phyloP scores from a whole-genome alignment of 2,329 filamentous ascomycete genomes.

The Boeremia lycopersici region DNA sequence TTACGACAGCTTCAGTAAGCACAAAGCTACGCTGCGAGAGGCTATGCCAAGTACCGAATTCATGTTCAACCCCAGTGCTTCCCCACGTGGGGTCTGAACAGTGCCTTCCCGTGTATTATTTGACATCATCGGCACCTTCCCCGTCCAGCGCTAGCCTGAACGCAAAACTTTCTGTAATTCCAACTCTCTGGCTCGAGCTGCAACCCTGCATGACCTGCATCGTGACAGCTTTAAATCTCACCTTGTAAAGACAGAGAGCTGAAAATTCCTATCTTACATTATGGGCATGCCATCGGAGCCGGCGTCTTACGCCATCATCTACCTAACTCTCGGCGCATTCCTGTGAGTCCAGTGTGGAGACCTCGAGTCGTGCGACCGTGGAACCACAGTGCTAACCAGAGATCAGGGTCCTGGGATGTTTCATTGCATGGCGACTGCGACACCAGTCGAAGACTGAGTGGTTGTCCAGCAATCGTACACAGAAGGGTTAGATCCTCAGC shows the following conservation, averaged over 20 bases:
- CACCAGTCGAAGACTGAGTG: constrained; percentile 73
- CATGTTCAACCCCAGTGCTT: neutral
- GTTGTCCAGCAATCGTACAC: constrained; percentile 77
- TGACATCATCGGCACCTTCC: constrained; percentile 28
- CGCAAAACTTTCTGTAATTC: constrained; percentile 28
- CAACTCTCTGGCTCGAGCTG: constrained; percentile 16
- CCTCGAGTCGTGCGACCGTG: constrained; percentile 1
- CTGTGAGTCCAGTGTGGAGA: constrained; percentile 60
- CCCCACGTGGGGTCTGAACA: constrained; percentile 3
- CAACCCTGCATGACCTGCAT: constrained; percentile 27
- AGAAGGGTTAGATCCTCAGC: constrained; percentile 67
- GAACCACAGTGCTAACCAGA: constrained; percentile 20
- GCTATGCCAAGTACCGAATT: neutral
- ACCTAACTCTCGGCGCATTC: constrained; percentile 77
- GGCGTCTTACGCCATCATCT: constrained; percentile 84
- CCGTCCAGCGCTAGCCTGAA: constrained; percentile 28
- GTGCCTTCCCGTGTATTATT: constrained; percentile 1
- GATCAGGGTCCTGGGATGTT: constrained; percentile 66
- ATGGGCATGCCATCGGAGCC: constrained; percentile 78
- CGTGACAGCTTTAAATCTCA: constrained; percentile 12
- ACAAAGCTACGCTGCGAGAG: neutral
- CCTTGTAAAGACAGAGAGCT: constrained; percentile 11
- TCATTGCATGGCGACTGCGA: constrained; percentile 61
- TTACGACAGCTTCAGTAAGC: no score
- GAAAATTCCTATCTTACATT: constrained; percentile 3